Evolutionary conservation across 257 asterid species (phyloP).

Genomic region (Leonotis leonurus): DNA sequence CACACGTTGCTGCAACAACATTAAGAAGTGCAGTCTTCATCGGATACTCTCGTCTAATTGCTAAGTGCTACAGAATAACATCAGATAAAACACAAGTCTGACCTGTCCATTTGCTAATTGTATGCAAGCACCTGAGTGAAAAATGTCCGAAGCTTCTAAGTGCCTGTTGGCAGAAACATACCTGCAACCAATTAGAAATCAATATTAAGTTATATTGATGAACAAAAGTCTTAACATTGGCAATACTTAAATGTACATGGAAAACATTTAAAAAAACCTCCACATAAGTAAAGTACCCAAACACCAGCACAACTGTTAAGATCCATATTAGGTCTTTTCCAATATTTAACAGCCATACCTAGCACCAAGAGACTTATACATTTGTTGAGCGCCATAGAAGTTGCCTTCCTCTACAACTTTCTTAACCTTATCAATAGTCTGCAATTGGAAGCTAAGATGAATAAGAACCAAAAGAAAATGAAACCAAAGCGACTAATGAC

Average conservation of each 20-base stretch:
- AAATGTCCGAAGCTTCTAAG: slow-evolving; percentile 75
- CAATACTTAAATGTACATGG: background rate
- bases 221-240: background rate
- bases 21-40: background rate
- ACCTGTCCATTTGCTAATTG: slow-evolving; percentile 89
- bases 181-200: slow-evolving; percentile 34
- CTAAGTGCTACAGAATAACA: slow-evolving; percentile 8
- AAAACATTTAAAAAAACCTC: background rate
- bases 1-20: background rate
- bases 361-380: slow-evolving; percentile 83
- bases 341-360: slow-evolving; percentile 37
- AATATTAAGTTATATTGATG: background rate
- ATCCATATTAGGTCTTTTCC: slow-evolving; percentile 44
- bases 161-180: slow-evolving; percentile 55
- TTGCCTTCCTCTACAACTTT: slow-evolving; percentile 72
- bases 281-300: background rate
- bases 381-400: slow-evolving; percentile 96
- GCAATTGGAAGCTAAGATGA: slow-evolving; percentile 14
- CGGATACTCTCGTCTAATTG: background rate
- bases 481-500: background rate
- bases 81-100: background rate
- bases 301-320: slow-evolving; percentile 39
- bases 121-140: slow-evolving; percentile 84
- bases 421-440: slow-evolving; percentile 76
- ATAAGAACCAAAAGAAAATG: background rate